Percentiles rank a stretch among this genome's conserved stretches.
These are phyloP conservation scores for Bretziella fagacearum DNA, from an alignment of 2,329 filamentous ascomycete genomes.

Conservation along the genomic window DNA sequence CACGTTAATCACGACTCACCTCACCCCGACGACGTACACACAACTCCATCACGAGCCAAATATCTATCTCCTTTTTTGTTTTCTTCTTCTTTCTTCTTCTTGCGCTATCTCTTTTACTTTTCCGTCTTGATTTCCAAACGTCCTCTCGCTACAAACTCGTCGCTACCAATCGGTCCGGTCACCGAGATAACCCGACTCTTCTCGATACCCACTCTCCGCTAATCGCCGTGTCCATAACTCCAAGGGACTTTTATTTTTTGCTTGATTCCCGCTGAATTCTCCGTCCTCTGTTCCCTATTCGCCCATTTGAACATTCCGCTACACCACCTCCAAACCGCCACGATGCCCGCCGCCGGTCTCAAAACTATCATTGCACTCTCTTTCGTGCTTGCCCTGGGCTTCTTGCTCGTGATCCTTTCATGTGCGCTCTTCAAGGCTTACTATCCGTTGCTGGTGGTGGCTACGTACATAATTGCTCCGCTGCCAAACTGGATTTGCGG, in stretches of 20 bases:
- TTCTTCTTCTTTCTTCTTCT: no score
- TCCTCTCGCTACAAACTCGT: background rate
- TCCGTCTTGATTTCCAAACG: background rate
- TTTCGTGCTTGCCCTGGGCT: slow-evolving; percentile 96
- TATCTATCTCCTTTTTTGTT: no score
- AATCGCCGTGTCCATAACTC: no score
- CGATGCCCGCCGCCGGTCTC: slow-evolving; percentile 61
- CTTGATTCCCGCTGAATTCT: no score
- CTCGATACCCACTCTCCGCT: background rate
- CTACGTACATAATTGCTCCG: slow-evolving; percentile 83
- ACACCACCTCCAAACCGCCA: background rate
- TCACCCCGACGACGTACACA: no score
- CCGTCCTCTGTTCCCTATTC: background rate
- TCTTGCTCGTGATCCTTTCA: slow-evolving; percentile 95
- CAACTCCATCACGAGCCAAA: no score
- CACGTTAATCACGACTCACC: no score
- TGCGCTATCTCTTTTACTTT: background rate
- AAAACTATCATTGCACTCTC: slow-evolving; percentile 99
- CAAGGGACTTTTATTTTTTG: no score
- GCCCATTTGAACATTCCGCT: background rate
- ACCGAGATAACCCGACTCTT: background rate
- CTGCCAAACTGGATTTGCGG: slow-evolving; percentile 93
- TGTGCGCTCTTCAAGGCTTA: slow-evolving; percentile 91
- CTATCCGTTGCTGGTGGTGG: slow-evolving; percentile 87
- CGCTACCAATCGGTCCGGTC: background rate